Conservation (phyloP, 768 basidiomycete genomes). For the Cystobasidium onofrii region DNA sequence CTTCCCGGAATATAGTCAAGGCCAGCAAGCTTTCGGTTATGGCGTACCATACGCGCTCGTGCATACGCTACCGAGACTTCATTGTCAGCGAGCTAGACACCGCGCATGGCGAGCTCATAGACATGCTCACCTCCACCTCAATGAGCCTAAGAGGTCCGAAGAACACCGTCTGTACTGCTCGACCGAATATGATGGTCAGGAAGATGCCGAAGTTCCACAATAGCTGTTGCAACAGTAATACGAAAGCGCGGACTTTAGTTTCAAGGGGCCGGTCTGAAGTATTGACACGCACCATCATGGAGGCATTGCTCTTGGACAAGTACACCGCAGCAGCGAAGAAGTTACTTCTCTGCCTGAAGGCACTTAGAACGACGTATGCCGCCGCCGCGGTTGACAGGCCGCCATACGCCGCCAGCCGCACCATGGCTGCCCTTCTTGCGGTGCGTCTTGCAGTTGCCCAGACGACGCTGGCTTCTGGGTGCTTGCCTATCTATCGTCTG, state of each 20-base stretch:
- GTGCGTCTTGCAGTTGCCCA: not conserved
- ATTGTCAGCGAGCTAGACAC: not conserved
- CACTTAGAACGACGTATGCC: conserved; percentile 65
- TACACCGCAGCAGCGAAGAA: conserved; percentile 90
- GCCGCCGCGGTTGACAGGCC: conserved; percentile 62
- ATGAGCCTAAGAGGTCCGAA: conserved; percentile 78
- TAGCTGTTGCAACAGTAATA: conserved; percentile 52
- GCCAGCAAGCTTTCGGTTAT: conserved; percentile 92
- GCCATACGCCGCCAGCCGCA: conserved; percentile 58
- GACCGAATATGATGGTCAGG: conserved; percentile 64
- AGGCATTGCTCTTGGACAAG: conserved; percentile 86
- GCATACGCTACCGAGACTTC: conserved; percentile 65
- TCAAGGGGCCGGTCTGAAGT: too few relatives aligned
- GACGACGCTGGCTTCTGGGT: not conserved
- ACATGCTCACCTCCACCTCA: conserved; percentile 68
- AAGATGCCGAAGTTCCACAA: conserved; percentile 84
- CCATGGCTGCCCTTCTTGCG: conserved; percentile 1
- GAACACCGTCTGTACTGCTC: conserved; percentile 74
- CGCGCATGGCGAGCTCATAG: not conserved
- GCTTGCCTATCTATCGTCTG: too few relatives aligned
- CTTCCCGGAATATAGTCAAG: conserved; percentile 93
- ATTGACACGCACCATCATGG: conserved; percentile 76
- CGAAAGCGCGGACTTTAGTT: not conserved
- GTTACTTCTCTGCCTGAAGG: conserved; percentile 72
- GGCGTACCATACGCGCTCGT: conserved; percentile 95